Evolutionary conservation across 345 rosid genomes (phyloP), one percentile per base, ranked within the genome.

Genomic region (Heritiera littoralis): DNA sequence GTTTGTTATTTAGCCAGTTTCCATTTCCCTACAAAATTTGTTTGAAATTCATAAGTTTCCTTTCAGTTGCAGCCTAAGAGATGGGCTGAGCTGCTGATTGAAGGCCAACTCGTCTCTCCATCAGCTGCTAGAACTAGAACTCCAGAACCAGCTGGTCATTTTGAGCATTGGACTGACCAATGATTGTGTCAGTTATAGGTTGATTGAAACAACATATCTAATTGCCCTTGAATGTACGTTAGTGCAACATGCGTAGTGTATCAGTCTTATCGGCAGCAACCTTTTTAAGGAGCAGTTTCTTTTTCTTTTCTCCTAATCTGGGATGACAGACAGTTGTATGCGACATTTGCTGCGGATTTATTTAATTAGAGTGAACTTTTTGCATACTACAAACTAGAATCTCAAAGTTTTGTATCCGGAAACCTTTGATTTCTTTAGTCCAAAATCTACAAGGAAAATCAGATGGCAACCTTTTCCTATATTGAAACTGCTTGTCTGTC

Each of bases 151-250:
- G 82, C 85, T 12, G 78, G 75, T 63, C 63, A 38, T 45, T 66
- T 2, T 6, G 45, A 43, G 8, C 45, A 43, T 43, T 75, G 83
- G 88, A 65, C 79, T 79, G 81, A 83, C 61, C 23, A 72, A 72
- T 55, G 85, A 80, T 10, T 56, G n/a, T 7, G 48, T 78, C 82
- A 68, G 78, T 77, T 89, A 86, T 32, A 38, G 13, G 78, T 56
- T 87, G 86, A 70, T 80, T 7, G 83, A 69, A n/a, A 66, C 90
- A 11, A 88, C 90, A 20, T 64, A 81, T 40, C 56, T 77, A 38
- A 82, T 72, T 72, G 2, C 11, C 18, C 20, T 17, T 38, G 18
- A 12, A 14, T 17, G 9, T 38, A 35, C 46, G 12, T 65, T 17
- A 2, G 52, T 48, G 52, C 49, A 1, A 65, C n/a, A 35, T 14